Conservation (phyloP, 202 grass and related monocot genomes). For the Zizania palustris region DNA sequence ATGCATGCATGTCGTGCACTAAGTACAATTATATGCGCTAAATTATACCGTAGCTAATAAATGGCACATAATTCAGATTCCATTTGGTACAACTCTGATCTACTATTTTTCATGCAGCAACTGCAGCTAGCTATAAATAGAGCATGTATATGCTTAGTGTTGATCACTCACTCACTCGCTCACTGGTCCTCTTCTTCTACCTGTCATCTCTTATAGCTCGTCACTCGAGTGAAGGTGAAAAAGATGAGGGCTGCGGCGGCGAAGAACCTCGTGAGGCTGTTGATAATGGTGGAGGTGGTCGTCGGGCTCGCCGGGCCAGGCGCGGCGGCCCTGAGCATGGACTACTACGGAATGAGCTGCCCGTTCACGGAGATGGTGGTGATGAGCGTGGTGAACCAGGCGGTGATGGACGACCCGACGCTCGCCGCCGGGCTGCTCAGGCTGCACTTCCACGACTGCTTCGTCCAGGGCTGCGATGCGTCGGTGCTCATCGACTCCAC, state of each 20-base stretch:
- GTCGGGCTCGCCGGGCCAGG: conserved; percentile 34
- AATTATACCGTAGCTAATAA: not conserved
- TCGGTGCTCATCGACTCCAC: conserved; percentile 80
- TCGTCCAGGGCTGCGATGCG: conserved; percentile 96
- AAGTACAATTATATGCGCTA: conserved; percentile 4
- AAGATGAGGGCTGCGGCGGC: conserved; percentile 11
- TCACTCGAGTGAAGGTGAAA: not conserved
- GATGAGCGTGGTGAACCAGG: conserved; percentile 50
- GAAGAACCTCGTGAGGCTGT: conserved; percentile 44
- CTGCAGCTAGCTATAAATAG: conserved; percentile 61
- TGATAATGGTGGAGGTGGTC: conserved; percentile 48
- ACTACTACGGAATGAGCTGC: conserved; percentile 87
- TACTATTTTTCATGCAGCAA: not conserved
- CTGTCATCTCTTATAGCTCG: not conserved
- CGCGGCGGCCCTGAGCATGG: conserved; percentile 54
- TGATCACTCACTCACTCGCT: conserved; percentile 15
- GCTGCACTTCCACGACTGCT: conserved; percentile 95
- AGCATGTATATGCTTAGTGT: conserved; percentile 3
- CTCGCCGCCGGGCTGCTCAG: conserved; percentile 75
- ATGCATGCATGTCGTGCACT: conserved; percentile 49
- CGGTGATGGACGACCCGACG: conserved; percentile 54
- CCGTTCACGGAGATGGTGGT: conserved; percentile 73
- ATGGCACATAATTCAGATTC: not conserved
- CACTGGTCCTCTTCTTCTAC: conserved; percentile 19
- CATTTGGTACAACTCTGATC: too few species aligned